Conservation (phyloP, 768 basidiomycete species). For the Rhodotorula diobovata region DNA sequence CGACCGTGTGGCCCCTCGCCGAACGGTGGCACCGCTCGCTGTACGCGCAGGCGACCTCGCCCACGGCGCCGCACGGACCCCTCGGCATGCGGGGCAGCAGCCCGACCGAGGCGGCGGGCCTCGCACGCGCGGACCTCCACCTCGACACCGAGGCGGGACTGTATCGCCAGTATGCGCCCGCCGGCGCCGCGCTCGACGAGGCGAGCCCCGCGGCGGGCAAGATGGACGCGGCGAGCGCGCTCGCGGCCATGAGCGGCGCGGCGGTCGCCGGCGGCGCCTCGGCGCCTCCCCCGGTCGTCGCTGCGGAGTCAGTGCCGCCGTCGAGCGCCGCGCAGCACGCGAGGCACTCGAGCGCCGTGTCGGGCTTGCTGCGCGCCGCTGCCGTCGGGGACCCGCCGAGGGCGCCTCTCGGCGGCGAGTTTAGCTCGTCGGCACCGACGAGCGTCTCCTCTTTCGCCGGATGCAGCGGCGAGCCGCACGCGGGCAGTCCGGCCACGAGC, state of each 20-base stretch:
- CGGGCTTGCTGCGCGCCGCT: not conserved
- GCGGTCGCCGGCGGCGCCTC: too few species aligned
- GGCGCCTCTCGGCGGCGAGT: too few species aligned
- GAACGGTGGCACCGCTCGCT: not conserved
- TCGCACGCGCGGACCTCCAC: not conserved
- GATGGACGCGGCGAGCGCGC: constrained; percentile 1
- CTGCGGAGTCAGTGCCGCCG: not conserved
- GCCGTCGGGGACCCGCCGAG: too few species aligned
- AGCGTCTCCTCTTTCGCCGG: too few species aligned
- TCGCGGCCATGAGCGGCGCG: constrained; percentile 1
- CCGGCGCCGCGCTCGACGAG: not conserved
- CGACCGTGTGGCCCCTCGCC: not conserved
- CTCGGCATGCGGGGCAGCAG: not conserved
- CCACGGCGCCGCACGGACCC: not conserved
- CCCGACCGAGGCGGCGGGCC: too few species aligned
- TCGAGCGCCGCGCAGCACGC: too few species aligned
- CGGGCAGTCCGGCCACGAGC: too few species aligned
- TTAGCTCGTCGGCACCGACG: too few species aligned
- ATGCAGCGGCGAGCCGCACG: too few species aligned
- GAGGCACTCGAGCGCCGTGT: not conserved
- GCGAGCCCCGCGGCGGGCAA: not conserved
- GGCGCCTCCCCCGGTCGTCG: too few species aligned
- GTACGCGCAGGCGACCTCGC: not conserved
- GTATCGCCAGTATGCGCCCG: not conserved
- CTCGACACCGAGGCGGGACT: not conserved